These are phyloP conservation scores for Annulohypoxylon moriforme DNA, from an alignment of 495 filamentous ascomycete genomes.

Conservation along the genomic window DNA sequence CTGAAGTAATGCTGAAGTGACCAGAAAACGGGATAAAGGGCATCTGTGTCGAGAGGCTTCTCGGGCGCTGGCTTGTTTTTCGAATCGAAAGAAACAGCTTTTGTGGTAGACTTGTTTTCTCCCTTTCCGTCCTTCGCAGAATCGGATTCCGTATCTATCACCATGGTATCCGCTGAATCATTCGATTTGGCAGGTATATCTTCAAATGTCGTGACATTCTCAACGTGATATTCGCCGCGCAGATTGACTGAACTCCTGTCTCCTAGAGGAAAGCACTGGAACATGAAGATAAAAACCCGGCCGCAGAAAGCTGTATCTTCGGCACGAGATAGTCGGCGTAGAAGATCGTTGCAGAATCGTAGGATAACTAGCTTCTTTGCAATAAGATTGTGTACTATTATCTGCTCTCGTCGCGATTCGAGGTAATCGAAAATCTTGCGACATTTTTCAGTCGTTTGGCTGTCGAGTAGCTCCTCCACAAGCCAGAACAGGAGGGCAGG, in stretches of 20 bases:
- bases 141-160: conserved; percentile 59
- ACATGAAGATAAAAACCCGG: conserved; percentile 95
- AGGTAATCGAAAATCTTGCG: conserved; percentile 92
- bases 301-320: conserved; percentile 98
- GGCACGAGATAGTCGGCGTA: conserved; percentile 88
- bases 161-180: conserved; percentile 70
- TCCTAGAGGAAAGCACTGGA: conserved; percentile 94
- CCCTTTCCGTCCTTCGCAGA: conserved; percentile 51
- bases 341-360: conserved; percentile 92
- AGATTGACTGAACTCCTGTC: conserved; percentile 98
- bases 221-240: conserved; percentile 93
- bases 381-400: conserved; percentile 85
- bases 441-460: conserved; percentile 91
- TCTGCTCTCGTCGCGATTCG: conserved; percentile 87
- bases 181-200: conserved; percentile 60
- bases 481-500: conserved; percentile 86
- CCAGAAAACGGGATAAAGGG: conserved; percentile 94
- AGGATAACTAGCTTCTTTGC: conserved; percentile 89
- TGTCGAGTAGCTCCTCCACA: conserved; percentile 94
- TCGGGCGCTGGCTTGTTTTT: conserved; percentile 54
- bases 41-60: conserved; percentile 70
- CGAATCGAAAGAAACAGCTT: conserved; percentile 64
- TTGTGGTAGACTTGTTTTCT: conserved; percentile 56
- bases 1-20: conserved; percentile 90
- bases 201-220: conserved; percentile 93